A percentile compares a stretch with the other conserved stretches of the same genome.
phyloP scores from a whole-genome alignment of 805 yeast genomes.

The Torulaspora quercuum region DNA sequence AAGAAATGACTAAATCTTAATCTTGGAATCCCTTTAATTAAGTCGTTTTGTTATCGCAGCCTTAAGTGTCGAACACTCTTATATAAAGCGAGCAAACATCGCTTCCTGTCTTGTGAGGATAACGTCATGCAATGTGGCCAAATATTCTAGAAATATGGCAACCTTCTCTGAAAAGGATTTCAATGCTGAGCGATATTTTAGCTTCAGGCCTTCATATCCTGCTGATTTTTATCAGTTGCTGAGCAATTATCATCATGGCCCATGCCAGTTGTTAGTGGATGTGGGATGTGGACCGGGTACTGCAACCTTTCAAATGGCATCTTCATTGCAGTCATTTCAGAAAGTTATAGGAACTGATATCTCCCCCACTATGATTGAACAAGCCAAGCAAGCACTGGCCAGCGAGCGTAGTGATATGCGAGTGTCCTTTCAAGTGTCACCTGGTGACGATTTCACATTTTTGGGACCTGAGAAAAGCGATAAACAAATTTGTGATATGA shows the following conservation, averaged over 20 bases:
- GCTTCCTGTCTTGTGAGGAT: too few species aligned
- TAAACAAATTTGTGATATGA: constrained; percentile 45
- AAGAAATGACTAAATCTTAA: too few species aligned
- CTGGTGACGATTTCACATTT: constrained; percentile 24
- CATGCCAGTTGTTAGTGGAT: constrained; percentile 50
- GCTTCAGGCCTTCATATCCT: constrained; percentile 69
- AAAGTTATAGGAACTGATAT: constrained; percentile 61
- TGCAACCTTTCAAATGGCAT: constrained; percentile 50
- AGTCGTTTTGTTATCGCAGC: too few species aligned
- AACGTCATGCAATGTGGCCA: too few species aligned
- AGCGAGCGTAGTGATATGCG: constrained; percentile 1
- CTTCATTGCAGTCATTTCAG: constrained; percentile 35
- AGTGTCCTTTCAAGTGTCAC: constrained; percentile 32
- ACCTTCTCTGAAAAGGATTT: constrained; percentile 55
- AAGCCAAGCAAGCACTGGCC: constrained; percentile 38
- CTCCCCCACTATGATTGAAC: constrained; percentile 52
- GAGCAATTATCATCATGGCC: constrained; percentile 42
- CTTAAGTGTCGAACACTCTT: too few species aligned
- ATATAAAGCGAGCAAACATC: too few species aligned
- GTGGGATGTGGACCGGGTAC: constrained; percentile 81
- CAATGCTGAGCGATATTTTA: constrained; percentile 50
- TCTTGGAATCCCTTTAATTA: too few species aligned
- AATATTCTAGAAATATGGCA: constrained; percentile 61
- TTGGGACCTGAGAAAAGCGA: constrained; percentile 19
- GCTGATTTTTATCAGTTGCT: constrained; percentile 44